Base-by-base conservation (phyloP, 371 early-diverging fungal genomes). In the Actinomortierella ambigua region DNA sequence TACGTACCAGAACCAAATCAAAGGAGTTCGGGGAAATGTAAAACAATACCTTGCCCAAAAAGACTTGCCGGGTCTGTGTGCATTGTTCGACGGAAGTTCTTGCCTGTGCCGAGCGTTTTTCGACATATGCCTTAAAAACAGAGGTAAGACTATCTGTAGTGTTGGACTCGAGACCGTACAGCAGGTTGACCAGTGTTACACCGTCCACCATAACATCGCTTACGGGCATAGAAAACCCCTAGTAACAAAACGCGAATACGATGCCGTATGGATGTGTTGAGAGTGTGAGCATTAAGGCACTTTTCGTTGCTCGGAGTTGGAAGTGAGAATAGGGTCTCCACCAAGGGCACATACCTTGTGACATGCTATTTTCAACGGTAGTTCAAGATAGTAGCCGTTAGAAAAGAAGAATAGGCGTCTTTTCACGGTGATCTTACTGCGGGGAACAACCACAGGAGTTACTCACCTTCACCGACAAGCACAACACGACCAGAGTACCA, bases 1-100 rank as follows among this genome's bases (percentile, higher is more conserved):
- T n/a, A n/a, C n/a, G n/a, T n/a, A n/a, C n/a, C n/a, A n/a, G n/a
- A n/a, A n/a, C n/a, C n/a, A n/a, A n/a, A n/a, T n/a, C n/a, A n/a
- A n/a, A n/a, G n/a, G n/a, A n/a, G n/a, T n/a, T n/a, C n/a, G n/a
- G n/a, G n/a, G n/a, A n/a, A n/a, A n/a, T n/a, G n/a, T n/a, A n/a
- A n/a, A n/a, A n/a, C n/a, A 39, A n/a, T 63, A 66, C 73, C 73
- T 63, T 73, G 15, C 73, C 73, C 27, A 60, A 42, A 54, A 73
- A 73, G 20, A 73, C 67, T 39, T 66, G 63, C 5, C 73, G 62
- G 15, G 63, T 9, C 11, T 39, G 63, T 8, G 41, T 28, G 20
- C 63, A 59, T 22, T 73, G 67, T 20, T 73, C 73, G 26, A 73
- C 73, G n/a, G 60, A 66, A 4, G 73, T 52, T 28, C 63, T 66